These are phyloP conservation scores for Erythrobasidium hasegawianum DNA, from an alignment of 1,284 basidiomycete genomes.

Conservation along the genomic window DNA sequence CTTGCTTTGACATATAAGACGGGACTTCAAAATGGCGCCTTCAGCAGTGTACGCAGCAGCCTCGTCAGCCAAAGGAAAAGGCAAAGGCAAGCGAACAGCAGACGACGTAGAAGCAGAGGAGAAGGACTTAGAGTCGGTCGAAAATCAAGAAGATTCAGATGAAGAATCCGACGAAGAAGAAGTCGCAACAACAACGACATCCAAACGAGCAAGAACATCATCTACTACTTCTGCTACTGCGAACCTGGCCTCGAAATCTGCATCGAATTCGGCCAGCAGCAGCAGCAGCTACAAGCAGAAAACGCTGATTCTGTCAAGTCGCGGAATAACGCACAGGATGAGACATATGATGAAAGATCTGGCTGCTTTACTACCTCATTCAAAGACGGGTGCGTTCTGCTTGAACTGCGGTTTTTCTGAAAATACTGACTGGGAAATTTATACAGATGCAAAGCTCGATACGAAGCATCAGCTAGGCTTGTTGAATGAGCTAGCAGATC, in stretches of 20 bases:
- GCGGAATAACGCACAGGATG: constrained; percentile 95
- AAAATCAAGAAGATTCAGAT: constrained; percentile 17
- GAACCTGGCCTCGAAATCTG: neutral
- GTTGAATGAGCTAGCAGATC: constrained; percentile 92
- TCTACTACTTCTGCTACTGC: constrained; percentile 8
- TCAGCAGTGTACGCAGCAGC: constrained; percentile 9
- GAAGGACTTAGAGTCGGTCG: constrained; percentile 6
- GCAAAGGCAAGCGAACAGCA: constrained; percentile 26
- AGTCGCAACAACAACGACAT: neutral
- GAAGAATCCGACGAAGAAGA: neutral
- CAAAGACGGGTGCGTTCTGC: constrained; percentile 80
- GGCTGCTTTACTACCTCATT: constrained; percentile 83
- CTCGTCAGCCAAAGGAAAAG: constrained; percentile 8
- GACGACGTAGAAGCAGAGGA: constrained; percentile 13
- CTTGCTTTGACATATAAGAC: too few species aligned
- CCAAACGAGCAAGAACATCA: neutral
- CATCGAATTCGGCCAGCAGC: constrained; percentile 9
- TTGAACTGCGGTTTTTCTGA: neutral
- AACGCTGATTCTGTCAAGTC: constrained; percentile 85
- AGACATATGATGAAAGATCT: constrained; percentile 95
- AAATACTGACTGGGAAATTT: neutral
- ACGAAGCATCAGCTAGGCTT: constrained; percentile 92
- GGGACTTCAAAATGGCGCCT: constrained; percentile 13
- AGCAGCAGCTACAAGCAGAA: constrained; percentile 54
- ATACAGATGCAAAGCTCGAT: constrained; percentile 92